These are phyloP conservation scores for Clonostachys solani DNA, from an alignment of 2,329 filamentous ascomycete species.

Conservation along the genomic window DNA sequence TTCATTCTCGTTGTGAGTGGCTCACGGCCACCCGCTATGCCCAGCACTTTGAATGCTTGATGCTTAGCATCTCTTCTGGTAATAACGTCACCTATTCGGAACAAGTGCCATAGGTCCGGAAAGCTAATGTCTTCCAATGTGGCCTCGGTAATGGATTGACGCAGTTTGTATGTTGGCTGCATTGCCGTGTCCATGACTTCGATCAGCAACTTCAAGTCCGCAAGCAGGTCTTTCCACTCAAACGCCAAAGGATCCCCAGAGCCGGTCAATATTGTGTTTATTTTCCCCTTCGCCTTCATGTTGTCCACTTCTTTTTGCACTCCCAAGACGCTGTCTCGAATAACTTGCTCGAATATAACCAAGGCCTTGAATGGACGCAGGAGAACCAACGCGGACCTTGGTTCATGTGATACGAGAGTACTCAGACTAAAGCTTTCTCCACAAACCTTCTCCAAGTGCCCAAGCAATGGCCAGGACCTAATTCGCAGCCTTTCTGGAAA, in stretches of 20 bases:
- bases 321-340: neutral
- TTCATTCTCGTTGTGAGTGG: neutral
- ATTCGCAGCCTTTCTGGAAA: neutral
- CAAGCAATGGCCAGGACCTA: neutral
- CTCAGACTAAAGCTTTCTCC: neutral
- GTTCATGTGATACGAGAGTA: neutral
- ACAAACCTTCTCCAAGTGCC: neutral
- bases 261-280: neutral
- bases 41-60: slow-evolving; percentile 1
- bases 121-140: slow-evolving; percentile 5
- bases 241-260: neutral
- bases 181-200: slow-evolving; percentile 8
- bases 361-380: slow-evolving; percentile 6
- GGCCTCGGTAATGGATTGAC: slow-evolving; percentile 3
- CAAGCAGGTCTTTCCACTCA: slow-evolving; percentile 1
- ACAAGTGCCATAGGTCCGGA: slow-evolving; percentile 9
- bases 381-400: neutral
- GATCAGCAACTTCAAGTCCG: slow-evolving; percentile 5
- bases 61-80: neutral
- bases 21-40: slow-evolving; percentile 3
- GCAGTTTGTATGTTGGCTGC: slow-evolving; percentile 3
- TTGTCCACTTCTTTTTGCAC: neutral
- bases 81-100: slow-evolving; percentile 3
- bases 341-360: slow-evolving; percentile 1
- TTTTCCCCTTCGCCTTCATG: neutral